A percentile compares a stretch with the other conserved stretches of the same genome.
These are phyloP conservation scores for Daldinia bambusicola DNA, from an alignment of 495 filamentous ascomycete species.

Conservation along the genomic window DNA sequence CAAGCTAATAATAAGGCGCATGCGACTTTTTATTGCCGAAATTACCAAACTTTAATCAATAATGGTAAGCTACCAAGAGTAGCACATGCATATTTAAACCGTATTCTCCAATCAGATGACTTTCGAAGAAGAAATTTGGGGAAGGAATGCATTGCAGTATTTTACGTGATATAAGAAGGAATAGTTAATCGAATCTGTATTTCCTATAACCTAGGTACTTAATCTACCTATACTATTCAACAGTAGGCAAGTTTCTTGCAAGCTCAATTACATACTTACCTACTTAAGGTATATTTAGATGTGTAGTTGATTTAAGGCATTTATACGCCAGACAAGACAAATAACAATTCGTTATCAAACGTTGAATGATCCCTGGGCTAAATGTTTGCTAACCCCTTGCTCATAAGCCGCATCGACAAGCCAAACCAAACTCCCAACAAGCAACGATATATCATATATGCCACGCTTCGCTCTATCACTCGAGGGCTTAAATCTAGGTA, in stretches of 20 bases:
- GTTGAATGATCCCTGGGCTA: no score
- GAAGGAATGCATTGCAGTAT: neutral
- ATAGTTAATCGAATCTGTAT: no score
- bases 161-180: no score
- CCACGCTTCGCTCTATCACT: neutral
- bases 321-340: no score
- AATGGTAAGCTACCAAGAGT: neutral
- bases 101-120: neutral
- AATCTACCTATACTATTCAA: no score
- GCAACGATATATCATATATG: neutral
- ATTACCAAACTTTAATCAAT: neutral
- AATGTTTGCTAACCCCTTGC: neutral
- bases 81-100: neutral
- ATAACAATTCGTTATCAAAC: no score
- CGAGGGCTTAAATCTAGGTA: no score
- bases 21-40: neutral
- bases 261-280: no score
- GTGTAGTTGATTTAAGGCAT: no score
- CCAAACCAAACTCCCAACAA: neutral
- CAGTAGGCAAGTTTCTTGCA: no score
- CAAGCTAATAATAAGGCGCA: neutral
- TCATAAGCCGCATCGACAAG: neutral
- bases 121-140: neutral
- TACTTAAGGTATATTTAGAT: no score
- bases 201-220: no score